These are phyloP conservation scores for Pyricularia sp. DNA, from an alignment of 2,329 filamentous ascomycete species.

Conservation along the genomic window DNA sequence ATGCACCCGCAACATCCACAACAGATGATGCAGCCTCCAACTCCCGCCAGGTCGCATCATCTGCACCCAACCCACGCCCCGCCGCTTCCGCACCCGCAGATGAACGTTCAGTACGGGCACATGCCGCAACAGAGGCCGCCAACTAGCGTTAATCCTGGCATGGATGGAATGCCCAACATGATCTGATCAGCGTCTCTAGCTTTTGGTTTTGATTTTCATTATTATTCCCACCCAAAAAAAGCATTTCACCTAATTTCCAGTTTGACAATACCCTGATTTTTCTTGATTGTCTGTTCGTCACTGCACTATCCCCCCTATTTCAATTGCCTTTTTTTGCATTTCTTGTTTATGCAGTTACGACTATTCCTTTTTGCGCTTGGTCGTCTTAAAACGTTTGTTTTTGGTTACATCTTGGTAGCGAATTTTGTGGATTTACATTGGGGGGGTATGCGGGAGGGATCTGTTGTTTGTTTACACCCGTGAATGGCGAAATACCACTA, in stretches of 20 bases:
- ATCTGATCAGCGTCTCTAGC: constrained; percentile 23
- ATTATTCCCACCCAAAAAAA: neutral
- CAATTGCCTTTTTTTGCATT: neutral
- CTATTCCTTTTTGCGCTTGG: neutral
- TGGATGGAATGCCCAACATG: constrained; percentile 35
- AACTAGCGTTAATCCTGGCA: constrained; percentile 17
- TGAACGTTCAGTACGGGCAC: constrained; percentile 16
- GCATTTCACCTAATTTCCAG: neutral
- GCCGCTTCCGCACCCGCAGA: constrained; percentile 12
- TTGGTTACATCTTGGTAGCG: neutral
- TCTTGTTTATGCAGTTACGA: neutral
- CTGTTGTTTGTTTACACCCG: neutral
- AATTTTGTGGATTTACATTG: neutral
- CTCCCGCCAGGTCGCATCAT: constrained; percentile 6
- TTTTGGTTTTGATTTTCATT: neutral
- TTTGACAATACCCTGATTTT: neutral
- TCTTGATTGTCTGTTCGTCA: neutral
- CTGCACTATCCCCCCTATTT: neutral
- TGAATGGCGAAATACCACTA: neutral
- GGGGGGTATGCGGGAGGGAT: neutral
- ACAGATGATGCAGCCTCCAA: constrained; percentile 3
- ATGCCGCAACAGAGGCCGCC: constrained; percentile 17
- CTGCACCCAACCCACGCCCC: constrained; percentile 9
- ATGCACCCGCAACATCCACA: constrained; percentile 11
- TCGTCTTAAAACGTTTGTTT: neutral